Evolutionary conservation across 495 filamentous ascomycete genomes (phyloP).

Genomic region (Aspergillus sclerotiicarbonarius): DNA sequence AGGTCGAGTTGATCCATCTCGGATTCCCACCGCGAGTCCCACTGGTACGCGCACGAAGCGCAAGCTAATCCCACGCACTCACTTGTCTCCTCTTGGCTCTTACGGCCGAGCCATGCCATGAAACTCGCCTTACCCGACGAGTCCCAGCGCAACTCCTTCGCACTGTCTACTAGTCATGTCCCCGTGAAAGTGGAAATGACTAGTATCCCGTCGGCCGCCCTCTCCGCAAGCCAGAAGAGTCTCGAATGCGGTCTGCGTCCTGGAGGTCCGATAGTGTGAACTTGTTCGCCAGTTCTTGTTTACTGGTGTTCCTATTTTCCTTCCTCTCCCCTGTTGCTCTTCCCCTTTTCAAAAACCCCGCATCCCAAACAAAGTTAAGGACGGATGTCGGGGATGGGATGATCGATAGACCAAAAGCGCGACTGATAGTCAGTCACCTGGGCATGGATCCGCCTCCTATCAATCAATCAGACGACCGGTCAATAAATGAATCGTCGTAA

Average conservation of each 20-base stretch:
- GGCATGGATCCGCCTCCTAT: slow-evolving; percentile 4
- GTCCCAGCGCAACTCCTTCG: neutral
- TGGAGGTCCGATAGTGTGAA: neutral
- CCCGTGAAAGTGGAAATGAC: neutral
- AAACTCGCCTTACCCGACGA: neutral
- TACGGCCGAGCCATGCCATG: neutral
- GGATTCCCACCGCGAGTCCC: neutral
- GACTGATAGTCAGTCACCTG: neutral
- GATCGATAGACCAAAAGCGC: neutral
- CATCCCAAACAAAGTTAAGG: neutral
- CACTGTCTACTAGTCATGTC: neutral
- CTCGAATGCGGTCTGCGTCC: neutral
- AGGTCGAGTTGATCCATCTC: neutral
- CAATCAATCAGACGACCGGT: neutral
- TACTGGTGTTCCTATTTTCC: neutral
- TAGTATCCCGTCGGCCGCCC: neutral
- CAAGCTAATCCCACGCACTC: neutral
- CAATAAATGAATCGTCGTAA: slow-evolving; percentile 7
- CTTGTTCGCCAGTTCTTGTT: neutral
- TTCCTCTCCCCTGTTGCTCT: neutral
- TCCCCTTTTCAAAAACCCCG: neutral
- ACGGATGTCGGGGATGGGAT: neutral
- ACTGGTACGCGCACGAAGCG: neutral
- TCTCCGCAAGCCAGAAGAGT: neutral
- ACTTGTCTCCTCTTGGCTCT: neutral